Base-by-base conservation (phyloP, 2,329 filamentous ascomycete genomes). In the Nemania diffusa region DNA sequence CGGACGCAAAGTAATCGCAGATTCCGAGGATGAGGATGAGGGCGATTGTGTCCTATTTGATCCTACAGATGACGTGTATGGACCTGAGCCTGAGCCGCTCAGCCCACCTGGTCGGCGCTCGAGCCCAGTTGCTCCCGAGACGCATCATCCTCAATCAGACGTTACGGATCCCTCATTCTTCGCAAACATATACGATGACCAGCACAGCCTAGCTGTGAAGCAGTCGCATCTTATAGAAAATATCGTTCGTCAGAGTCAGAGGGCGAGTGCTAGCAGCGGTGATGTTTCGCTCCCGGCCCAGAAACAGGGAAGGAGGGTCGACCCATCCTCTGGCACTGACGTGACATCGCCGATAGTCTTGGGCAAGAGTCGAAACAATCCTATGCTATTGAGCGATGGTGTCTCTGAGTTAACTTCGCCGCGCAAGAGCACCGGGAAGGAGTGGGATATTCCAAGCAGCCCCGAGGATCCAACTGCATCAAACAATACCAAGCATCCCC, bases 401-500 rank as follows among this genome's bases (percentile, higher is more conserved):
- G 71, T 65, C 11, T 73, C 73, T 5, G 65, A 72, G 42, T 40
- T 77, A n/a, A 77, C 73, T 17, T 77, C 74, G 13, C 76, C 75
- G 15, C 68, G 67, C 32, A 77, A 74, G 67, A 75, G 71, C 51
- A 50, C 57, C 17, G 70, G 69, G 8, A 69, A 72, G 17, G 75
- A 75, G 61, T 78, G 77, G 77, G 77, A 78, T n/a, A 70, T 78
- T 5, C 76, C 77, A n/a, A 78, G 76, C 57, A 78, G 76, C 52
- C 68, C 72, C 7, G 75, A 75, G 17, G 69, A 51, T 50, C 50
- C 24, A 20, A 37, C 57, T 26, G 26, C 44, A 26, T 27, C 68
- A 5, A 67, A 48, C 29, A 60, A 34, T 37, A 55, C 53, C 5
- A 70, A 69, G 63, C 56, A 29, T 29, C 68, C 66, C 3, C 17